Evolutionary conservation across 441 rosid genomes (phyloP), one percentile per base, ranked within the genome.

Genomic region (Euphorbia schlechtendalii): DNA sequence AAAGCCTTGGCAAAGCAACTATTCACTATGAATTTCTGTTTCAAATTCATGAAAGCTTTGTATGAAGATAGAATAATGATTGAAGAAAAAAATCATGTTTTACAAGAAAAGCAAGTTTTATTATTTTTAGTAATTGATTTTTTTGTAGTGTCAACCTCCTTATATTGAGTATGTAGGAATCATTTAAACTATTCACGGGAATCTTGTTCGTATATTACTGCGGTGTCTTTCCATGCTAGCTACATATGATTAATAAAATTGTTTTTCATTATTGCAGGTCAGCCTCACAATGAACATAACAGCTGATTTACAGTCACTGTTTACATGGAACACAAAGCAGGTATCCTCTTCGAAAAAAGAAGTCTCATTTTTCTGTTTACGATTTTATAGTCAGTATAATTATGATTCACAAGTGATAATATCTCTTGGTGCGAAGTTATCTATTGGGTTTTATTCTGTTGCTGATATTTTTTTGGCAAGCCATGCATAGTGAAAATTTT

Each of bases 261-360:
- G 18, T 55, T 66, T 65, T 28, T 69, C 58, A 51, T 72, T n/a
- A n/a, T n/a, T n/a, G n/a, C n/a, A n/a, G n/a, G n/a, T n/a, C n/a
- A n/a, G n/a, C n/a, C n/a, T n/a, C n/a, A n/a, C n/a, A n/a, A n/a
- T n/a, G n/a, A 92, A 94, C 58, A 83, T 94, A 80, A 59, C 88
- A 20, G 97, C 96, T 3, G 96, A 94, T 63, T 74, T 94, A 61
- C 90, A 83, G 70, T 86, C 99, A 11, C 61, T 89, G 27, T 94
- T 91, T 71, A 89, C 96, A 5, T 90, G 99, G 99, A 94, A 94
- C 81, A 94, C 99, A 5, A 91, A 94, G 71, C 97, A 90, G 96
- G 99, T 94, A 65, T 40, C 49, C 43, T 63, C 11, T 69, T 63
- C 65, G 45, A 30, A 22, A 15, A 30, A n/a, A 69, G 15, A 7